Evolutionary conservation across 106 monocot species (phyloP), one percentile per base, ranked within the genome.

Genomic region (Phalaenopsis equestris): DNA sequence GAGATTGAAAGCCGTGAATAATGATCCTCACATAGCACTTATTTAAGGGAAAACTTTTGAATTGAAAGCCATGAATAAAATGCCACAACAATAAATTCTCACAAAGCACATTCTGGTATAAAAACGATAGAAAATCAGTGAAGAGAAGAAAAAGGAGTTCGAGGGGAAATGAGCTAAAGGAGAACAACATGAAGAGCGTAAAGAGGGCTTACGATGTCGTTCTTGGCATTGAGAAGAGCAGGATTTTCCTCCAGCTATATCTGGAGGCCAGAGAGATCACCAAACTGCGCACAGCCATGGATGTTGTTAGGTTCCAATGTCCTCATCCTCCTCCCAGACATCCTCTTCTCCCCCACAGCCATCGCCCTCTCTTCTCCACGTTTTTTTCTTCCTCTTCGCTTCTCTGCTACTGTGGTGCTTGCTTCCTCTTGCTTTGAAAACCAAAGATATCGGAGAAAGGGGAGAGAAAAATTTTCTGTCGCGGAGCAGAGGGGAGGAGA

Each of bases 221-320:
- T 94, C 67, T 86, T 81, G 21, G 79, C 86, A 72, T 98, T 98
- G 75, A 98, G 85, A 46, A 94, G 92, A 4, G 89, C 85, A 12
- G 92, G 92, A 76, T 98, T 86, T 55, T 94, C 90, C 75, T 77
- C 80, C 43, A 98, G 80, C 73, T 67, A 80, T 80, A 70, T 92
- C 89, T 92, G 86, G 45, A 98, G 82, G 56, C 81, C 92, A 72
- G 42, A 37, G 86, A 98, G 92, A 68, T 94, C 92, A 4, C 94
- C 94, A 17, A 77, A 79, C 80, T 89, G 92, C 30, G 90, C 94
- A 58, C 75, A 91, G n/a, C 84, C 83, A 72, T 94, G 94, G 80
- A 98, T 86, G 47, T 90, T 88, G 7, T 73, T 77, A 43, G 67
- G 77, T 76, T 80, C 87, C 46, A 84, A 41, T 9, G 83, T 18